These are phyloP conservation scores for Dissophora ornata DNA, from an alignment of 192 early-diverging fungal species.

Conservation along the genomic window DNA sequence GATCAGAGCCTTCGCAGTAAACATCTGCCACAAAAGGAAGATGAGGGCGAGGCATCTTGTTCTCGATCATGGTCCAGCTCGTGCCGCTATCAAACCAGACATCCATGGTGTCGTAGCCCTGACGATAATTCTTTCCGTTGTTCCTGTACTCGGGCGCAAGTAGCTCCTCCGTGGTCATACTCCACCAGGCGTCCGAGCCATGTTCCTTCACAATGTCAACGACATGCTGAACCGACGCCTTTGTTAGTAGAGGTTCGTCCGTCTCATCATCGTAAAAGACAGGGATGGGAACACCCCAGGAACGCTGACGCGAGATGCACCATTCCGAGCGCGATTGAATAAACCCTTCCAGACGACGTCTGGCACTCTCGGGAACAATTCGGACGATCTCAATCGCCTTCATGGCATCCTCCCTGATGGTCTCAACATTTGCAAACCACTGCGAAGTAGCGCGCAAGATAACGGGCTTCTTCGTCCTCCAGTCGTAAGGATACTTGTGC, in stretches of 20 bases:
- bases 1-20: constrained; percentile 51
- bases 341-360: constrained; percentile 70
- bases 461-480: constrained; percentile 84
- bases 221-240: constrained; percentile 72
- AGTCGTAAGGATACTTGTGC: constrained; percentile 88
- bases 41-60: constrained; percentile 41
- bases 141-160: constrained; percentile 68
- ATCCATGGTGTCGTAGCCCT: constrained; percentile 86
- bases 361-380: constrained; percentile 66
- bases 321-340: constrained; percentile 77
- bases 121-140: constrained; percentile 62
- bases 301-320: constrained; percentile 86
- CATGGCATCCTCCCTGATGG: constrained; percentile 62
- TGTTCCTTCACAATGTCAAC: constrained; percentile 64
- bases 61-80: constrained; percentile 76
- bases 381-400: constrained; percentile 67
- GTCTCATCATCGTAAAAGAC: constrained; percentile 73
- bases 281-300: constrained; percentile 87
- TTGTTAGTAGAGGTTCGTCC: constrained; percentile 72
- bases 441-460: constrained; percentile 83
- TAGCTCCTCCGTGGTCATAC: constrained; percentile 63
- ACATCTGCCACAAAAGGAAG: constrained; percentile 65
- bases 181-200: constrained; percentile 82
- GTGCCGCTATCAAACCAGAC: constrained; percentile 92
- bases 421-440: constrained; percentile 81